These are phyloP conservation scores for Nepenthes mirabilis DNA, from an alignment of 148 eudicot genomes.

Conservation along the genomic window DNA sequence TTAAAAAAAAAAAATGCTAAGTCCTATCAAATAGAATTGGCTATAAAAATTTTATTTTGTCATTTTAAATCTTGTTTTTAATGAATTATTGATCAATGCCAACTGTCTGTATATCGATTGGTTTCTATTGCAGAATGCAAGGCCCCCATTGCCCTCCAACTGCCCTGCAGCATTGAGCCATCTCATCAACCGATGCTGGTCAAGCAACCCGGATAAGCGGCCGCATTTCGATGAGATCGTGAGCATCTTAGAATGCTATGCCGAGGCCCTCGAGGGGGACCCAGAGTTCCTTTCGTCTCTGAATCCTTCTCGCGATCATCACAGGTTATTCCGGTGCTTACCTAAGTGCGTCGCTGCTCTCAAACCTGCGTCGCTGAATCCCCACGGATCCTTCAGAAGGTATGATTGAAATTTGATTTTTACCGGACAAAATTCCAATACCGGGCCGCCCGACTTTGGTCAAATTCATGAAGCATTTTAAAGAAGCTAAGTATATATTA, in stretches of 20 bases:
- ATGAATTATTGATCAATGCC: background rate
- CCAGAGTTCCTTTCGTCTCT: slow-evolving; percentile 52
- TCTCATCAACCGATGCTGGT: slow-evolving; percentile 78
- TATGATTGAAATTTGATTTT: background rate
- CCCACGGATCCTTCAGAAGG: background rate
- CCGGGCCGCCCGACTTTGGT: no score
- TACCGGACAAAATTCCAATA: no score
- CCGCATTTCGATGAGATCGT: slow-evolving; percentile 79
- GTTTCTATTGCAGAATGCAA: slow-evolving; percentile 57
- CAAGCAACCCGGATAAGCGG: slow-evolving; percentile 60
- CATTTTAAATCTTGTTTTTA: no score
- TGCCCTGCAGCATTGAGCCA: slow-evolving; percentile 57
- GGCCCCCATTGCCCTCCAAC: slow-evolving; percentile 76
- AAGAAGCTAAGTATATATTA: no score
- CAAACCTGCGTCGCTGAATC: background rate
- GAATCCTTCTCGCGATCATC: slow-evolving; percentile 18
- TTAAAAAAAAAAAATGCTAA: no score
- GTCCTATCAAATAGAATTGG: no score
- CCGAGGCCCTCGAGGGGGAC: slow-evolving; percentile 43
- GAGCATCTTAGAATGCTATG: slow-evolving; percentile 37
- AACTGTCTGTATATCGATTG: background rate
- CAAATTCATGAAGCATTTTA: no score
- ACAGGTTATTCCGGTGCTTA: slow-evolving; percentile 30
- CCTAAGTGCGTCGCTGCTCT: slow-evolving; percentile 26
- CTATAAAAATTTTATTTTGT: no score